These are phyloP conservation scores for Pyrus hybrid DNA, from an alignment of 331 rosid species.

Conservation along the genomic window DNA sequence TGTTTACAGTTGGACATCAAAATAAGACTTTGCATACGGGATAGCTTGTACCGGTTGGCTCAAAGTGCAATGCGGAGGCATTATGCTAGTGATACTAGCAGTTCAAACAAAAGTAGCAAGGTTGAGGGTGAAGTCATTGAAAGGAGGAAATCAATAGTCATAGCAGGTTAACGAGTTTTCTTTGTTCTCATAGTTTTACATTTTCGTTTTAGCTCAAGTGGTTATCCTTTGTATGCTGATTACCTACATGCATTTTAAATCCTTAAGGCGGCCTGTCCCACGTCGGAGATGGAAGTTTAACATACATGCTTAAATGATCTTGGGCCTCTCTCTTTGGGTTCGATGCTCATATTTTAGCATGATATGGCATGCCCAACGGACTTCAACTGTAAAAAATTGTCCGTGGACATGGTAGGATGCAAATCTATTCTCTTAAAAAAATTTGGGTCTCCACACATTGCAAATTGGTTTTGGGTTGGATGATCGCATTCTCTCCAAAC, in stretches of 20 bases:
- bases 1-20: constrained; percentile 73
- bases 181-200: neutral
- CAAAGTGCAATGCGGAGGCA: constrained; percentile 70
- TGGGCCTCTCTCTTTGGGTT: neutral
- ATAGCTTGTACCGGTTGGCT: constrained; percentile 88
- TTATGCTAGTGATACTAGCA: constrained; percentile 46
- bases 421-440: no score
- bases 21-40: constrained; percentile 67
- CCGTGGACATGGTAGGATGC: no score
- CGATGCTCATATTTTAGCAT: neutral
- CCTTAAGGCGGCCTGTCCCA: neutral
- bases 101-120: constrained; percentile 46
- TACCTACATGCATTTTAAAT: neutral
- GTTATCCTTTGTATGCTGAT: neutral
- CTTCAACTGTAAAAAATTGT: no score
- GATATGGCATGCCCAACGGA: no score
- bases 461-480: neutral
- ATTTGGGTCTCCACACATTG: neutral
- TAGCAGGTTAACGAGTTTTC: constrained; percentile 40
- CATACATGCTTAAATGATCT: neutral
- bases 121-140: constrained; percentile 40
- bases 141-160: constrained; percentile 42
- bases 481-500: neutral
- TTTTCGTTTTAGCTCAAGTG: neutral
- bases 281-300: neutral